phyloP scores from a whole-genome alignment of 768 basidiomycete species.

The Suillus subalutaceus region DNA sequence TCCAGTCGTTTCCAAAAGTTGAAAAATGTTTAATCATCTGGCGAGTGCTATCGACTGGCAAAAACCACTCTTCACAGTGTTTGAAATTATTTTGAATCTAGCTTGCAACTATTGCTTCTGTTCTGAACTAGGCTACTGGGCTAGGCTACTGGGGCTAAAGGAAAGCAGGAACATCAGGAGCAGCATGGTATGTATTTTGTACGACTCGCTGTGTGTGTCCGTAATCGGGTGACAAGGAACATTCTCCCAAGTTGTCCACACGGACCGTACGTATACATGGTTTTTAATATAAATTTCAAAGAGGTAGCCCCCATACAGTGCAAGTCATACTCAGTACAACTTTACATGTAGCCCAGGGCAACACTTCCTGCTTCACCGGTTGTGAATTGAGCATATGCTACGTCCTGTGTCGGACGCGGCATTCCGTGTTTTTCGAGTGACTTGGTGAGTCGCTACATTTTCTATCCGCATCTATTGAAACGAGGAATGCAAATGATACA shows the following conservation, averaged over 20 bases:
- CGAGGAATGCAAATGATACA: neutral
- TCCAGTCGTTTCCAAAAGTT: neutral
- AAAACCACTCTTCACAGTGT: constrained; percentile 1
- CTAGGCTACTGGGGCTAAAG: neutral
- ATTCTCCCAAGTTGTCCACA: too few relatives aligned
- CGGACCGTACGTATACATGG: neutral
- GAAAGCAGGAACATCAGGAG: neutral
- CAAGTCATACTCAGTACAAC: neutral
- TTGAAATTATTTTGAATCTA: neutral
- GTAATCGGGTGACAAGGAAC: neutral
- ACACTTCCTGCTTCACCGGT: neutral
- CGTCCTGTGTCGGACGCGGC: neutral
- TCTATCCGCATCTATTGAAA: neutral
- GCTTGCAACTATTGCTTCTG: neutral
- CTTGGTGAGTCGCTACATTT: neutral
- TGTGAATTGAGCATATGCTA: neutral
- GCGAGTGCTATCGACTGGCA: neutral
- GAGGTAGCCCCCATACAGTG: neutral
- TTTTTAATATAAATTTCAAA: neutral
- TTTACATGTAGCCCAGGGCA: neutral
- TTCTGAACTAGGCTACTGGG: too few relatives aligned
- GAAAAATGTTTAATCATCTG: neutral
- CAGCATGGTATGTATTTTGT: neutral
- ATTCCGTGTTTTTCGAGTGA: neutral
- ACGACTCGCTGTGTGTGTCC: neutral